Percentiles rank a stretch among this genome's conserved stretches.
Conservation (phyloP, 495 filamentous ascomycete genomes). For the Penicillium parvum region DNA sequence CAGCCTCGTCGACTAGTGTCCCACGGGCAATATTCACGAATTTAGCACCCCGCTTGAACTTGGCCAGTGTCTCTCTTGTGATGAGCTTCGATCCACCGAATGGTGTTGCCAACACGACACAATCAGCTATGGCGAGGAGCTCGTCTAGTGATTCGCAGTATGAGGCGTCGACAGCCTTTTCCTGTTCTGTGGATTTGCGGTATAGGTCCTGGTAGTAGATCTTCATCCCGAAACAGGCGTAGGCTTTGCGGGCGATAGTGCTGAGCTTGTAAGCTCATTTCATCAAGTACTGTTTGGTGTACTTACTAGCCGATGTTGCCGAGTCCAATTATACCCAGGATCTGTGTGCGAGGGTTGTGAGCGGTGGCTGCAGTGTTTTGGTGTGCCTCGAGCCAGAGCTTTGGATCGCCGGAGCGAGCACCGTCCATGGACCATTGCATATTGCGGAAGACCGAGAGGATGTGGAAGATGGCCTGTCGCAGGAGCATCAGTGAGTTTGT, state of each 20-base stretch:
- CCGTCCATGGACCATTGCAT: constrained; percentile 17
- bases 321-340: constrained; percentile 10
- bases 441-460: constrained; percentile 12
- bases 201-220: constrained; percentile 15
- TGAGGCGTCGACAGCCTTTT: constrained; percentile 7
- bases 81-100: constrained; percentile 15
- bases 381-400: constrained; percentile 11
- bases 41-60: constrained; percentile 12
- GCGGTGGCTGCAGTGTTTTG: constrained; percentile 7
- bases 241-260: constrained; percentile 12
- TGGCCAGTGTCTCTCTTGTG: constrained; percentile 8
- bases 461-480: constrained; percentile 8
- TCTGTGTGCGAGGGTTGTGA: constrained; percentile 9
- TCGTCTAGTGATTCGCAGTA: constrained; percentile 9
- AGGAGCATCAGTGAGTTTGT: too few species aligned
- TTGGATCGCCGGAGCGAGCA: constrained; percentile 9
- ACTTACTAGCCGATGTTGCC: constrained; percentile 16
- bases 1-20: constrained; percentile 7
- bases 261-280: background rate
- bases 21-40: constrained; percentile 13
- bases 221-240: constrained; percentile 16
- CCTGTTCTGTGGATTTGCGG: constrained; percentile 9
- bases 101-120: constrained; percentile 11
- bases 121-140: constrained; percentile 7
- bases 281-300: background rate